Base-by-base conservation (phyloP, 108 stramenopile genomes). In the Cyclotella distinguenda region DNA sequence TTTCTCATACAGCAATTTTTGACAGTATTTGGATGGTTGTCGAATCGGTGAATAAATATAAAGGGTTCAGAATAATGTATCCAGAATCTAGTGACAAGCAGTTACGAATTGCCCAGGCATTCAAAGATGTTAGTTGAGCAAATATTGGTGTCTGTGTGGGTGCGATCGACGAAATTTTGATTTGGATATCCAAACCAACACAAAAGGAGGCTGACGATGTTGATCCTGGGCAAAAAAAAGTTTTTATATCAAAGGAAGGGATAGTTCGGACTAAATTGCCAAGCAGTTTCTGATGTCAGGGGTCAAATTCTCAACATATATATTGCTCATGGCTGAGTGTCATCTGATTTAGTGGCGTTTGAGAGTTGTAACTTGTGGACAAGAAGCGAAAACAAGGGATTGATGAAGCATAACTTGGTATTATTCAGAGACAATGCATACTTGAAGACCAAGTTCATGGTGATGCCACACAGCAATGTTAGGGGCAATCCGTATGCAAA, bases 341-440 rank as follows among this genome's bases (percentile, higher is more conserved):
- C 66, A 53, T 68, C 66, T 0, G 74, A 75, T 27, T 61, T 28
- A 16, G 31, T 75, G 1, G 54, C 65, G 25, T 75, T 75, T 59
- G 60, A 61, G 22, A 18, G 49, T 11, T 40, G 31, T 16, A n/a
- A 39, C 21, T 23, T 75, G 12, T 42, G 25, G 28, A 13, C 30
- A 11, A 51, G 34, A 33, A 26, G 44, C 9, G 59, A 60, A 16
- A 36, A 18, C 0, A n/a, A n/a, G n/a, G 66, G 66, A 26, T 68
- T 68, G 11, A 38, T 75, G 27, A 23, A n/a, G 38, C 34, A 34
- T 19, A 38, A 35, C 21, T 35, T 67, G 28, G 64, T 64, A 28
- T 32, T 68, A 27, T 75, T 72, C 53, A 70, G 70, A 12, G 65
- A 78, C 32, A 61, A 66, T 33, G 77, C 77, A 7, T 71, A 69